Evolutionary conservation across 75 land plant genomes (phyloP).

Genomic region (Picea glauca): DNA sequence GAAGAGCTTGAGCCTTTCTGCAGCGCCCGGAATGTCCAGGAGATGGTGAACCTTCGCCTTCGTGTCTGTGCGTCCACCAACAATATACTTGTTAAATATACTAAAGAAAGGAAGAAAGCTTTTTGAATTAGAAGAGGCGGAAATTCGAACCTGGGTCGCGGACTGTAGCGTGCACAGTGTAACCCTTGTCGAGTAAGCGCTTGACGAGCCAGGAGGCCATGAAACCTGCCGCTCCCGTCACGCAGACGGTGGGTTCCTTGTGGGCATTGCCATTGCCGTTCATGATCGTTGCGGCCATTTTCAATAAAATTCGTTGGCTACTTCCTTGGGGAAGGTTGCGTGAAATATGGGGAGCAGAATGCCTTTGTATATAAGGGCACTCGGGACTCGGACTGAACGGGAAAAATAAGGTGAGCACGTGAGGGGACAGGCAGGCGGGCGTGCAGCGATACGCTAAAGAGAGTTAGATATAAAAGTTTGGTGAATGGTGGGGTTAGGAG

Average conservation of each 20-base stretch:
- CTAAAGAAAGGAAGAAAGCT: background rate
- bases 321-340: constrained; percentile 18
- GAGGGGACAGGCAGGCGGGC: too few relatives aligned
- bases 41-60: constrained; percentile 17
- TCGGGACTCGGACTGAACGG: too few relatives aligned
- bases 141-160: constrained; percentile 28
- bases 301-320: constrained; percentile 34
- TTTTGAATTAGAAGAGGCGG: background rate
- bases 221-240: constrained; percentile 50
- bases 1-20: constrained; percentile 37
- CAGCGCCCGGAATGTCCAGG: constrained; percentile 16
- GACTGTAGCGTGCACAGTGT: constrained; percentile 40
- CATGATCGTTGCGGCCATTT: constrained; percentile 42
- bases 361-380: too few relatives aligned
- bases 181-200: constrained; percentile 35
- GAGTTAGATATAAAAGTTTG: too few relatives aligned
- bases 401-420: too few relatives aligned
- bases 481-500: too few relatives aligned
- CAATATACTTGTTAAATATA: background rate
- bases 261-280: constrained; percentile 25
- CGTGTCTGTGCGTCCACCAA: background rate
- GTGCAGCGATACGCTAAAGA: too few relatives aligned
- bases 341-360: background rate
- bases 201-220: constrained; percentile 49
- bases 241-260: constrained; percentile 34